Conservation (phyloP, 805 yeast genomes). For the Teunomyces kruisii region DNA sequence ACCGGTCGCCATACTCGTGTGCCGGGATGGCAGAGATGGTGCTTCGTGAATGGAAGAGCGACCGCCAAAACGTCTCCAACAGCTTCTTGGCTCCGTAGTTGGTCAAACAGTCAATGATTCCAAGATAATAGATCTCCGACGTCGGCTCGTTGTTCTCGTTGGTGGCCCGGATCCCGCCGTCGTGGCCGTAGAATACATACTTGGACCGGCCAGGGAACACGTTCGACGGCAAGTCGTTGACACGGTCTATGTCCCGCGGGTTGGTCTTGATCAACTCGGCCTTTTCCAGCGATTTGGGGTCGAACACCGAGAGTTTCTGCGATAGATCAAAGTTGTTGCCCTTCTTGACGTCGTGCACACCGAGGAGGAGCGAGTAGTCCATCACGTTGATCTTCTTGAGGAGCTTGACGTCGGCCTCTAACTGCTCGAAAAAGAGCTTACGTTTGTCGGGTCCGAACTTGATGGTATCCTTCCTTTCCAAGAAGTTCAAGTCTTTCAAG, state of each 20-base stretch:
- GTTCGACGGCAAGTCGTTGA: conserved; percentile 41
- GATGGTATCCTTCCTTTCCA: conserved; percentile 63
- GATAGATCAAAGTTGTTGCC: conserved; percentile 45
- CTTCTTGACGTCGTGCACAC: conserved; percentile 73
- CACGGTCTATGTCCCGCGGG: conserved; percentile 43
- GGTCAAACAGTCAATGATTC: conserved; percentile 92
- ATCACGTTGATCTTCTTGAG: conserved; percentile 77
- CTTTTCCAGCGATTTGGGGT: conserved; percentile 40
- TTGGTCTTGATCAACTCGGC: conserved; percentile 45
- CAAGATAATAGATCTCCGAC: conserved; percentile 78
- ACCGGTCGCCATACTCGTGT: conserved; percentile 83
- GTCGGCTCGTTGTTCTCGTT: conserved; percentile 60
- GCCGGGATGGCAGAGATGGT: conserved; percentile 91
- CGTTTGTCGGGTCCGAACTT: conserved; percentile 73
- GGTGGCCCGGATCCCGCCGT: conserved; percentile 83
- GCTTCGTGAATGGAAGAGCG: conserved; percentile 63
- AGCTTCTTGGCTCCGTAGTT: conserved; percentile 70
- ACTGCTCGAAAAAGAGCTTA: conserved; percentile 61
- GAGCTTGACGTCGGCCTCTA: conserved; percentile 71
- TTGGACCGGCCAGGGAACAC: conserved; percentile 50
- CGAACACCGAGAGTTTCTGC: conserved; percentile 45
- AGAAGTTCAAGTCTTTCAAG: conserved; percentile 86
- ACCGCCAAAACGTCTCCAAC: conserved; percentile 83
- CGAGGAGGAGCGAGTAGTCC: conserved; percentile 92
- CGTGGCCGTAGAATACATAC: conserved; percentile 68